Evolutionary conservation across 2,329 filamentous ascomycete genomes (phyloP), one percentile per base, ranked within the genome.

Genomic region (Alternaria rosae): DNA sequence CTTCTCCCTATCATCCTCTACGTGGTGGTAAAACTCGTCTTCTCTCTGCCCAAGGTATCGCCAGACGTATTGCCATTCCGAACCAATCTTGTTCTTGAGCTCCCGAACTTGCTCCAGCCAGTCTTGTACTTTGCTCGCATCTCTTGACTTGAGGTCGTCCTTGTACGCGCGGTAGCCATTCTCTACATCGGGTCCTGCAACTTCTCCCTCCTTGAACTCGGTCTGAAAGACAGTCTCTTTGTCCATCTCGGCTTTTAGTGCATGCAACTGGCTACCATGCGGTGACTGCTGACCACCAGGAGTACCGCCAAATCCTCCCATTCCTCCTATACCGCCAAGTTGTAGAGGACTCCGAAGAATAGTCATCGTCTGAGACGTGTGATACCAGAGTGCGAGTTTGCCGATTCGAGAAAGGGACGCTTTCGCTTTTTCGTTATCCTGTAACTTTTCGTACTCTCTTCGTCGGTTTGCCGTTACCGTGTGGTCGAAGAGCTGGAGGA

Each of bases 21-120:
- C 20, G 17, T 67, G 10, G 2, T 57, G 47, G 59, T 72, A 70
- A 23, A 70, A 65, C 8, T 56, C 45, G 8, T 68, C 21, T 57
- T 74, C 71, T 43, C 64, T 72, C 17, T 57, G 30, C 12, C 42
- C 61, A 8, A 72, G 35, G 9, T 53, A 20, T 12, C 62, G 54
- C 71, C 69, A 72, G 4, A 70, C 17, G 13, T 65, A 68, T 26
- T 62, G 57, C 17, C 66, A 23, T 28, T 74, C 70, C 4, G 26
- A 60, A 3, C 38, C 47, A 3, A 56, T 54, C 10, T 44, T 61
- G 11, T 58, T 56, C 10, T 57, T 64, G 9, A 66, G 54, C 15
- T 58, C 45, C 11, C 68, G 50, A 25, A 71, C 42, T 5, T 62
- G 59, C 15, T 66, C 65, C n/a, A 71, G 45, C 42, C 64, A 64